A percentile compares a stretch with the other conserved stretches of the same genome.
These are phyloP conservation scores for Yamadazyma philogaea DNA, from an alignment of 805 yeast genomes.

Conservation along the genomic window DNA sequence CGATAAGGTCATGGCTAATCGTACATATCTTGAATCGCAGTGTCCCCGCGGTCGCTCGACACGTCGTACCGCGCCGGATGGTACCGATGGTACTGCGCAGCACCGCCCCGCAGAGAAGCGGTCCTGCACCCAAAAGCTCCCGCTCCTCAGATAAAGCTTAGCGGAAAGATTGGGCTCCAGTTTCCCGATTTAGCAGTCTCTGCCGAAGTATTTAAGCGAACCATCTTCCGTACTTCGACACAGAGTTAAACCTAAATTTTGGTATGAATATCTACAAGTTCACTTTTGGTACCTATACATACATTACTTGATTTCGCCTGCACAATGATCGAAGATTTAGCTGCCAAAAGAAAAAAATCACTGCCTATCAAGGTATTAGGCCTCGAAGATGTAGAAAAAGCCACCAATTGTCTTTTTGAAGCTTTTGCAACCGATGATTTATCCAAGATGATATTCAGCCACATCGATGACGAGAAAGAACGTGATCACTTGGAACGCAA, in stretches of 20 bases:
- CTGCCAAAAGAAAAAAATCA: neutral
- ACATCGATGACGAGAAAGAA: conserved; percentile 19
- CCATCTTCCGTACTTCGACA: neutral
- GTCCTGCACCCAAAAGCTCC: no score
- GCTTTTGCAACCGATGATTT: conserved; percentile 36
- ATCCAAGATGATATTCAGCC: conserved; percentile 28
- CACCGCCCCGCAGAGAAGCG: neutral
- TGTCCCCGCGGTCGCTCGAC: no score
- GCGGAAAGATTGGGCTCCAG: no score
- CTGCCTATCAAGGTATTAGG: conserved; percentile 16
- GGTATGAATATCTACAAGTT: neutral
- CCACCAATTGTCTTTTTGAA: conserved; percentile 35
- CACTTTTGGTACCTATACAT: neutral
- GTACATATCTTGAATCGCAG: no score
- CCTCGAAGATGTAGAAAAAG: conserved; percentile 28
- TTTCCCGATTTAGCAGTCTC: neutral
- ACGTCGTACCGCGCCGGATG: no score
- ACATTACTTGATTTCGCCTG: neutral
- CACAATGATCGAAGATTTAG: conserved; percentile 1
- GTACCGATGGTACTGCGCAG: no score
- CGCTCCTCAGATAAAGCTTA: no score
- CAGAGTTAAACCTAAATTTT: neutral
- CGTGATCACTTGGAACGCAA: conserved; percentile 30
- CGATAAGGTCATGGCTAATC: no score
- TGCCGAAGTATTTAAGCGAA: neutral